These are phyloP conservation scores for Tephrocybe sp. DNA, from an alignment of 768 basidiomycete species.

Conservation along the genomic window DNA sequence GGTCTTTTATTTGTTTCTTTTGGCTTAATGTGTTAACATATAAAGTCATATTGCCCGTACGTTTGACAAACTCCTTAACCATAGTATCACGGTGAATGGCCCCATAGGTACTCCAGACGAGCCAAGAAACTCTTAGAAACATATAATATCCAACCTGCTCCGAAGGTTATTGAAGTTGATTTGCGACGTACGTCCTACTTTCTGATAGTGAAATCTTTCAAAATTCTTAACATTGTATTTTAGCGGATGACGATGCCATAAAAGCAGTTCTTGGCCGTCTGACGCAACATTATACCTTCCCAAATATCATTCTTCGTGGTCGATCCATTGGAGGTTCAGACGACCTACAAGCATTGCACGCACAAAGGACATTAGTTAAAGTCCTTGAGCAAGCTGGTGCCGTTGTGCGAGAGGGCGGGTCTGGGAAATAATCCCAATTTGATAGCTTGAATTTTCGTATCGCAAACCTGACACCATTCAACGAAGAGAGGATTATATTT, in stretches of 20 bases:
- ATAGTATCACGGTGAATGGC: constrained; percentile 2
- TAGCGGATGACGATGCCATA: constrained; percentile 61
- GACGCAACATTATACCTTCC: constrained; percentile 69
- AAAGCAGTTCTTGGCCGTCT: constrained; percentile 66
- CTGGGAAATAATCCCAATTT: constrained; percentile 15
- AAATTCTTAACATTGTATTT: not conserved
- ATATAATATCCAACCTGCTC: constrained; percentile 61
- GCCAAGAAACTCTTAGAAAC: constrained; percentile 61
- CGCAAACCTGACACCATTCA: not conserved
- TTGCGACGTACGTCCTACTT: constrained; percentile 46
- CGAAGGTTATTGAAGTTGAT: constrained; percentile 76
- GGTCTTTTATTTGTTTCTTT: not conserved
- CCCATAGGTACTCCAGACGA: constrained; percentile 50
- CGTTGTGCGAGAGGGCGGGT: constrained; percentile 23
- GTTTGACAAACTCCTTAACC: not conserved
- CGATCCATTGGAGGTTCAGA: constrained; percentile 67
- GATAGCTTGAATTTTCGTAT: constrained; percentile 1
- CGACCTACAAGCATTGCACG: constrained; percentile 50
- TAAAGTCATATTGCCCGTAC: constrained; percentile 73
- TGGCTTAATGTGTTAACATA: not conserved
- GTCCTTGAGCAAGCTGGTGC: constrained; percentile 50
- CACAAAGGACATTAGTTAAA: constrained; percentile 37
- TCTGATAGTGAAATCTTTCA: not conserved
- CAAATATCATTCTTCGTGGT: constrained; percentile 68
- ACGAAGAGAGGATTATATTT: not conserved